These are phyloP conservation scores for Populus hybrid DNA, from an alignment of 441 rosid genomes.

Conservation along the genomic window DNA sequence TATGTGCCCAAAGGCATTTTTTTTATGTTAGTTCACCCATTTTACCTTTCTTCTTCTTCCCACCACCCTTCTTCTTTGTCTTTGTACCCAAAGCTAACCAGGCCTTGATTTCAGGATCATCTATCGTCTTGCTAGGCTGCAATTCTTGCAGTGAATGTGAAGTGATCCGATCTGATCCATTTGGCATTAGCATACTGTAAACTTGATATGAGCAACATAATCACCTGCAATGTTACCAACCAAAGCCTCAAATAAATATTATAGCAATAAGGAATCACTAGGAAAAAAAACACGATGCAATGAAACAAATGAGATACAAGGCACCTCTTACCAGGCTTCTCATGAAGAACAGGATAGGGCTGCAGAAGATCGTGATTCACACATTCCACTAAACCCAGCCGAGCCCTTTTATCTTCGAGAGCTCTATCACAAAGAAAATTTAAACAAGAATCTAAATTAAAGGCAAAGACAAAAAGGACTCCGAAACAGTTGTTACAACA, in stretches of 20 bases:
- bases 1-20: not conserved
- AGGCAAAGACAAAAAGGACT: not conserved
- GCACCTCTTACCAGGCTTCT: constrained; percentile 68
- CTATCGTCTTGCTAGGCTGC: constrained; percentile 65
- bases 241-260: not conserved
- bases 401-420: constrained; percentile 89
- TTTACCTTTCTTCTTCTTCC: constrained; percentile 96
- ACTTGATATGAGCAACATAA: constrained; percentile 80
- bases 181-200: constrained; percentile 93
- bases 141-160: constrained; percentile 78
- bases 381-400: constrained; percentile 88
- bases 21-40: not conserved
- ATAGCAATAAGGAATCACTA: not conserved
- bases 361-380: constrained; percentile 91
- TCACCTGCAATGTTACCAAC: constrained; percentile 46
- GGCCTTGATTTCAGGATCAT: constrained; percentile 89
- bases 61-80: constrained; percentile 94
- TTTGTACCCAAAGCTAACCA: constrained; percentile 91
- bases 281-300: not conserved
- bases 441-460: not conserved
- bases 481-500: not conserved
- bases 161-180: constrained; percentile 88
- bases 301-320: not conserved
- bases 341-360: constrained; percentile 91
- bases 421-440: constrained; percentile 40